phyloP scores from a whole-genome alignment of 129 eudicot genomes.

The Scalesia atractyloides region DNA sequence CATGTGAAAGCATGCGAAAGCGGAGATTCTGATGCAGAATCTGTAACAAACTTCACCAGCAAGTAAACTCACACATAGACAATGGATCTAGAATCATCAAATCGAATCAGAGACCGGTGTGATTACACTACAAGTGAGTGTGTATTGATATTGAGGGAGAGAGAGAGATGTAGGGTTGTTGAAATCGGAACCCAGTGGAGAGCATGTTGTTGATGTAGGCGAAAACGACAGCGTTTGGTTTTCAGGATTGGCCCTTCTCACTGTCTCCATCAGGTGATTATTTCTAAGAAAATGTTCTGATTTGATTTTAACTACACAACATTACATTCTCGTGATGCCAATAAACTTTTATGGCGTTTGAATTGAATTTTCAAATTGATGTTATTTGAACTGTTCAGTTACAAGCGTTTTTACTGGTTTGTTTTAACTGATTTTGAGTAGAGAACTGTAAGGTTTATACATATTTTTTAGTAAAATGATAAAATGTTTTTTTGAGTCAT shows the following conservation, averaged over 20 bases:
- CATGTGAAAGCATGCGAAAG: constrained; percentile 26
- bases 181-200: constrained; percentile 27
- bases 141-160: constrained; percentile 25
- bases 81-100: constrained; percentile 14
- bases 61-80: neutral
- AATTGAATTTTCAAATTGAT: too few species aligned
- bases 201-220: constrained; percentile 26
- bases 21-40: constrained; percentile 24
- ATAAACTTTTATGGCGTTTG: neutral
- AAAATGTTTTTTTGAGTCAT: too few species aligned
- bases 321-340: neutral
- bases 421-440: too few species aligned
- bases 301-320: neutral
- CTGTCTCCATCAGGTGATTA: constrained; percentile 24
- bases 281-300: too few species aligned
- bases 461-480: too few species aligned
- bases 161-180: constrained; percentile 36
- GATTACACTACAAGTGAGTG: neutral
- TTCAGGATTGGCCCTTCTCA: constrained; percentile 25
- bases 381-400: too few species aligned
- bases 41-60: constrained; percentile 11
- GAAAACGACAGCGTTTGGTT: constrained; percentile 32
- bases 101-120: neutral
- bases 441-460: too few species aligned
- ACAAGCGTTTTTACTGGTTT: too few species aligned